These are phyloP conservation scores for Fermentozyma sake DNA, from an alignment of 1,139 yeast species.

Conservation along the genomic window DNA sequence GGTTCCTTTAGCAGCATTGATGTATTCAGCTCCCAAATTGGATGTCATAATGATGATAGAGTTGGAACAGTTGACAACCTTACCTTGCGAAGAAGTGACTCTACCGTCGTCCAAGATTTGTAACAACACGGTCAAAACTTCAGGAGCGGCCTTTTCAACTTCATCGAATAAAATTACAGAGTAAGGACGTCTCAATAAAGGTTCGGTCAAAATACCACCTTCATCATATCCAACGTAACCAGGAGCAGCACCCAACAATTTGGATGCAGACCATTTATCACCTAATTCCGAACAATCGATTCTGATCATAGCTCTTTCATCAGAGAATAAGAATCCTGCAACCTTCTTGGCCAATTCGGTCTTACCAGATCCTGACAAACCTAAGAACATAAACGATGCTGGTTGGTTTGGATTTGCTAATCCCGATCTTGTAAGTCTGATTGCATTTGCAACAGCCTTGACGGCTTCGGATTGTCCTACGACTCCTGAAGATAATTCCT, in stretches of 20 bases:
- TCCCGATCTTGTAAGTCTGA: constrained; percentile 92
- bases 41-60: constrained; percentile 95
- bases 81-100: constrained; percentile 91
- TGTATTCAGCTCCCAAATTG: constrained; percentile 90
- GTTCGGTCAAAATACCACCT: constrained; percentile 94
- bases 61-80: constrained; percentile 87
- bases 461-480: constrained; percentile 98
- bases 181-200: constrained; percentile 85
- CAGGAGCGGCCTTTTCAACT: constrained; percentile 99
- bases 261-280: constrained; percentile 94
- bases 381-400: constrained; percentile 90
- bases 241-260: constrained; percentile 94
- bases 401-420: constrained; percentile 95
- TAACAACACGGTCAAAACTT: constrained; percentile 83
- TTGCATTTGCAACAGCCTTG: constrained; percentile 92
- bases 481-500: constrained; percentile 71
- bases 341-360: constrained; percentile 95
- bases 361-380: constrained; percentile 97
- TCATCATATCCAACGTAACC: constrained; percentile 98
- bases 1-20: constrained; percentile 63
- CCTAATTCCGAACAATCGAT: constrained; percentile 95
- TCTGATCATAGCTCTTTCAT: constrained; percentile 93
- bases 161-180: constrained; percentile 94
- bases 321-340: constrained; percentile 93
- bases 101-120: constrained; percentile 97